Evolutionary conservation across 2,329 filamentous ascomycete genomes (phyloP).

Genomic region (Xylariomycetidae sp.): DNA sequence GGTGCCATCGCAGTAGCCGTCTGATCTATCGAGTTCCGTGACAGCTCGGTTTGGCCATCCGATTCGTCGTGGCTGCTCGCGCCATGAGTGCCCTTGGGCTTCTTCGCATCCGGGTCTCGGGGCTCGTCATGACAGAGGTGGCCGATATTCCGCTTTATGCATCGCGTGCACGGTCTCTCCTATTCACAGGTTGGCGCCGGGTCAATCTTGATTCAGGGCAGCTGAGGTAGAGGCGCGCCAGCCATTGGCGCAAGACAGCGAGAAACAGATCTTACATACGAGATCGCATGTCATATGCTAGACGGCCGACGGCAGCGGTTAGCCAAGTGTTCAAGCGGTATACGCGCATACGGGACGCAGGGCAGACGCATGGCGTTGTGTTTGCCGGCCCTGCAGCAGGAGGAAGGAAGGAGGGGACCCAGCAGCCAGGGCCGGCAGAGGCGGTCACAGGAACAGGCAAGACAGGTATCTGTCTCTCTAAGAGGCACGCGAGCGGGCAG

Average conservation of each 20-base stretch:
- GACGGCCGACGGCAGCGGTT: conserved; percentile 36
- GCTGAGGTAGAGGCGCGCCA: conserved; percentile 14
- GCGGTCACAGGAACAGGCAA: conserved; percentile 16
- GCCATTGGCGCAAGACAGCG: conserved; percentile 22
- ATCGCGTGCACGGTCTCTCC: conserved; percentile 94
- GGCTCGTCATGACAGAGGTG: conserved; percentile 98
- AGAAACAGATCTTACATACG: conserved; percentile 52
- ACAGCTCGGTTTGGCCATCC: conserved; percentile 46
- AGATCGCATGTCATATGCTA: conserved; percentile 92
- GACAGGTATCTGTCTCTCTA: conserved; percentile 4
- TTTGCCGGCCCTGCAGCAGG: conserved; percentile 10
- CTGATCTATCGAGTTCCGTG: conserved; percentile 51
- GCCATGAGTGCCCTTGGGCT: conserved; percentile 61
- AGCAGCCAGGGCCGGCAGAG: conserved; percentile 15
- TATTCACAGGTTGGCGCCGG: conserved; percentile 37
- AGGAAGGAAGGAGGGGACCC: conserved; percentile 10
- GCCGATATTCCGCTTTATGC: conserved; percentile 97
- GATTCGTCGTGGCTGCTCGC: conserved; percentile 56
- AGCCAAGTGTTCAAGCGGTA: conserved; percentile 32
- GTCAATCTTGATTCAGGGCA: conserved; percentile 27
- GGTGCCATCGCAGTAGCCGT: conserved; percentile 50
- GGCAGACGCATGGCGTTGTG: conserved; percentile 14
- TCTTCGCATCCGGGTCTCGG: conserved; percentile 75
- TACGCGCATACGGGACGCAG: conserved; percentile 11
- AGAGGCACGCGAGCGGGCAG: conserved; percentile 27